Base-by-base conservation (phyloP, 2,329 filamentous ascomycete genomes). In the Cytospora chrysosperma region DNA sequence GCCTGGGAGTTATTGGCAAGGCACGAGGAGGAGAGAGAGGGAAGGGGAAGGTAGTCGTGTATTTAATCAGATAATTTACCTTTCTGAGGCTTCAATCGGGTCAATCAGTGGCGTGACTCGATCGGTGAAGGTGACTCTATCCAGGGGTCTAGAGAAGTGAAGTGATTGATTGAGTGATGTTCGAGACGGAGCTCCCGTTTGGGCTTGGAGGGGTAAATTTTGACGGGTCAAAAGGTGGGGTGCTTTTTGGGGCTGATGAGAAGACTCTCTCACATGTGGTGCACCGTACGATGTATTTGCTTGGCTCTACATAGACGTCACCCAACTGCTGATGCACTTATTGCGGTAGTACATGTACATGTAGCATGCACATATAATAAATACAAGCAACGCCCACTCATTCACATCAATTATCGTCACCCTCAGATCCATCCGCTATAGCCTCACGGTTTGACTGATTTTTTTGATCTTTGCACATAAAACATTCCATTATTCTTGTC, bases 201-300 rank as follows among this genome's bases (percentile, higher is more conserved):
- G 43, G 40, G 40, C 57, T 56, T 40, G 34, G 58, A 61, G 62
- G 62, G 62, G 62, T 64, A 64, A 47, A 61, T 64, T 61, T 64
- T 64, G 34, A 61, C 21, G 58, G 43, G 51, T 54, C 32, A 40
- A n/a, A n/a, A 57, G 58, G 62, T 64, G 62, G 62, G 62, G 62
- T 64, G 56, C 24, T 57, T 21, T 57, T 30, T 30, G 17, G n/a
- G 19, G 8, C 43, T n/a, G 43, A n/a, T 47, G 43, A 47, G 10
- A 24, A n/a, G n/a, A n/a, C n/a, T n/a, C n/a, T n/a, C n/a, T n/a
- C n/a, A n/a, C n/a, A n/a, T n/a, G n/a, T n/a, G n/a, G n/a, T n/a
- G n/a, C n/a, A n/a, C n/a, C n/a, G n/a, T n/a, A n/a, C n/a, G n/a
- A n/a, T n/a, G n/a, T n/a, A n/a, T n/a, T n/a, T n/a, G n/a, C n/a